Conservation (phyloP, 305 asterid genomes). For the Fraxinus angustifolia region DNA sequence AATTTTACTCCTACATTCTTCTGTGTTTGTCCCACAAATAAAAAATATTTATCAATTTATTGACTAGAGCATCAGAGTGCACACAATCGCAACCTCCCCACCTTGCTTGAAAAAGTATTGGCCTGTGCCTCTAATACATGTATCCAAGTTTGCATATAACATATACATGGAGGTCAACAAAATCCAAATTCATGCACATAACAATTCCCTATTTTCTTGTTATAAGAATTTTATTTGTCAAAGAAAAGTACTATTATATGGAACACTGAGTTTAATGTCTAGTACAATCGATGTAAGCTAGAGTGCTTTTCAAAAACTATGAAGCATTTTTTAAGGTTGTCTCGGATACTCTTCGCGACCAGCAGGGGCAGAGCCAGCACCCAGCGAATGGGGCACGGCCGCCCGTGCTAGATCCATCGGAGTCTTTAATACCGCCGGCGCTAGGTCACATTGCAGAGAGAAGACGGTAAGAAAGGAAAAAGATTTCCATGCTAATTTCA, state of each 20-base stretch:
- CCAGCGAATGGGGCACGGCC: too few species aligned
- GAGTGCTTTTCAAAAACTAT: background rate
- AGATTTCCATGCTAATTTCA: slow-evolving; percentile 72
- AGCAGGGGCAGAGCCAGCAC: too few species aligned
- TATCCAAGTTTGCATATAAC: background rate
- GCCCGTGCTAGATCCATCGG: too few species aligned
- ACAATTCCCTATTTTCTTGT: background rate
- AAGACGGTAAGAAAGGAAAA: slow-evolving; percentile 1
- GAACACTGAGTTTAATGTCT: background rate
- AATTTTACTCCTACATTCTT: background rate
- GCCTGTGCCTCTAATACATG: background rate
- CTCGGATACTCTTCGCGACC: background rate
- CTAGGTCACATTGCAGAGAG: too few species aligned
- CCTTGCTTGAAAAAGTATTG: background rate
- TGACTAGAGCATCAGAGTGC: background rate
- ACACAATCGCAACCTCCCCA: background rate
- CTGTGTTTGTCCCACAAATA: background rate
- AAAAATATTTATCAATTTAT: background rate
- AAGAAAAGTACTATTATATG: background rate
- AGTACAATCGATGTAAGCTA: background rate
- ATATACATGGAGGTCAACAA: background rate
- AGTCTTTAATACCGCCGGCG: too few species aligned
- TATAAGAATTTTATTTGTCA: background rate
- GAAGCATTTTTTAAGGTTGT: background rate
- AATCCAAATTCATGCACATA: background rate